Base-by-base conservation (phyloP, 2,329 filamentous ascomycete species). In the Botrytis paeoniae region DNA sequence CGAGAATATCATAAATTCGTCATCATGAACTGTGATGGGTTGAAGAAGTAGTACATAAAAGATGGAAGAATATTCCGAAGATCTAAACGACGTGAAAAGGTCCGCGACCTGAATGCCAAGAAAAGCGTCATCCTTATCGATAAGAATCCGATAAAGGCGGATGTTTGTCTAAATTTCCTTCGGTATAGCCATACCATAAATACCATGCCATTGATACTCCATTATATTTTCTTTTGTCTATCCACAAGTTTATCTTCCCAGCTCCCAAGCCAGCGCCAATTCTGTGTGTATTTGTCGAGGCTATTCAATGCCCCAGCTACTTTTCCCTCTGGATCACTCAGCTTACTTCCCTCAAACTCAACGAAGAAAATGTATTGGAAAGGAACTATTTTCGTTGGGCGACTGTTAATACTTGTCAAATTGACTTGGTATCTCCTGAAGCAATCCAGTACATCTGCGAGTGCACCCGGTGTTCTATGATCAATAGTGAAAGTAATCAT, bases 281-380 rank as follows among this genome's bases (percentile, higher is more conserved):
- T 85, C 81, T 88, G 84, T n/a, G 89, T 89, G 75, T 89, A 87
- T 43, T 80, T 81, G 1, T 83, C 83, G 76, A 94, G 84, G 75
- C 87, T 87, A 69, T 83, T 83, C 80, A 95, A 81, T 39, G 89
- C 91, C 35, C 82, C 83, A 73, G 88, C 85, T 25, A 94, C 90
- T 74, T 85, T 85, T 5, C 86, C 87, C 70, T 86, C 85, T 3
- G 85, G 84, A 77, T 89, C 89, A 66, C 83, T 81, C 72, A 81
- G 78, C 76, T 83, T 83, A 80, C 89, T 86, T 1, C 92, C 91
- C 81, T 92, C 88, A 78, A 97, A 94, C 85, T 98, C 95, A 43
- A 98, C 91, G 80, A 98, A 95, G 84, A 98, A 98, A 54, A 98
- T 88, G 83, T 98, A 98, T 81, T 97, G 91, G 89, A 97, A 98